phyloP scores from a whole-genome alignment of 2,329 filamentous ascomycete species.

The Coniochaeta sp. region DNA sequence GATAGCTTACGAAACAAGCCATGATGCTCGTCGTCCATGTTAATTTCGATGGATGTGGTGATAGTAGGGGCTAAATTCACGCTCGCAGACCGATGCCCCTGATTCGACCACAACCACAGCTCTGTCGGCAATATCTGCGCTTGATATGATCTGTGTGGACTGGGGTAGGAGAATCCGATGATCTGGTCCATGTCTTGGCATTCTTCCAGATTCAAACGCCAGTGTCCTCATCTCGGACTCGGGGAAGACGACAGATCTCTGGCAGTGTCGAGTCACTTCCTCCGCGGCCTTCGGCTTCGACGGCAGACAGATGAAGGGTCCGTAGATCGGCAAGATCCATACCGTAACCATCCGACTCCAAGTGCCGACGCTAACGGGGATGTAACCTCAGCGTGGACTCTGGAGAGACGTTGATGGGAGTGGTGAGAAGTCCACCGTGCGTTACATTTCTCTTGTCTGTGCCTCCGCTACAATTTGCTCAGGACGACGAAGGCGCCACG shows the following conservation, averaged over 20 bases:
- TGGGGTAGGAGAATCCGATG: neutral
- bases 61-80: slow-evolving; percentile 1
- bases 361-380: neutral
- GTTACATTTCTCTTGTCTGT: neutral
- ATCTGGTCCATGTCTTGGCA: slow-evolving; percentile 3
- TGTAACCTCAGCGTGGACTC: neutral
- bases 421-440: neutral
- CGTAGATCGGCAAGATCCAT: neutral
- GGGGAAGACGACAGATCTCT: neutral
- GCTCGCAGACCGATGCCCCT: neutral
- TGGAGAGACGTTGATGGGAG: neutral
- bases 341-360: neutral
- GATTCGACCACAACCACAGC: neutral
- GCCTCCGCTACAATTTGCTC: neutral
- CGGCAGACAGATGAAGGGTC: neutral
- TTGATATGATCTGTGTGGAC: neutral
- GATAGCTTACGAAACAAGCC: neutral
- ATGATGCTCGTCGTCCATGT: neutral
- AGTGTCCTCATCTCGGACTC: neutral
- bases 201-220: neutral
- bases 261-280: neutral
- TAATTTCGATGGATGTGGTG: neutral
- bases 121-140: neutral
- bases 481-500: neutral
- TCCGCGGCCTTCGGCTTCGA: neutral